A percentile compares a stretch with the other conserved stretches of the same genome.
Evolutionary conservation across 306 rosid genomes (phyloP).

Genomic region (Quercus agrifolia): DNA sequence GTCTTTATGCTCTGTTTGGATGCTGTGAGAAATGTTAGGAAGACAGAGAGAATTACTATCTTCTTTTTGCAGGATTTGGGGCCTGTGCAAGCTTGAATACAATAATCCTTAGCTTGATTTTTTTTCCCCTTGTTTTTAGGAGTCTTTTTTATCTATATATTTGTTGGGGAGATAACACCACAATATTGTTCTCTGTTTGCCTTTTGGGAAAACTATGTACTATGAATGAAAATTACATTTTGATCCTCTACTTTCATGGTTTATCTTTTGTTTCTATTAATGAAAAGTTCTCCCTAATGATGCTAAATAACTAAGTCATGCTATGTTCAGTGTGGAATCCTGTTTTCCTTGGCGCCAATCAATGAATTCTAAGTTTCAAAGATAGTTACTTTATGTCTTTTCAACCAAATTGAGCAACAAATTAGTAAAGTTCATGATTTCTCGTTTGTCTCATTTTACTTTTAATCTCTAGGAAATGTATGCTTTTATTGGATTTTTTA

Average conservation of each 20-base stretch:
- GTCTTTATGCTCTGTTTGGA: slow-evolving; percentile 4
- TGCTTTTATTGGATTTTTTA: slow-evolving; percentile 7
- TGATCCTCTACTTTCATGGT: background rate
- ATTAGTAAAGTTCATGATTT: background rate
- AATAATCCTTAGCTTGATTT: background rate
- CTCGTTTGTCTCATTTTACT: background rate
- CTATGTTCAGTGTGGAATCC: background rate
- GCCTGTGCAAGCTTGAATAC: background rate
- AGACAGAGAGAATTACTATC: too few relatives aligned
- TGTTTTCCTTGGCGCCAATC: background rate
- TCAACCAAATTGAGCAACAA: background rate
- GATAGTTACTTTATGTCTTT: background rate
- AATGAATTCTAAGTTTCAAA: background rate
- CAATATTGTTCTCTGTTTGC: background rate
- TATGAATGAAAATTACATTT: background rate
- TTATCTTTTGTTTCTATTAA: background rate
- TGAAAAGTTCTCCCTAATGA: background rate
- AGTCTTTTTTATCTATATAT: background rate
- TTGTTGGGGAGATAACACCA: too few relatives aligned
- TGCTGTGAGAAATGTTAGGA: background rate
- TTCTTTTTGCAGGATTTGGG: background rate
- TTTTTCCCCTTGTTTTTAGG: background rate
- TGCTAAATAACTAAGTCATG: background rate
- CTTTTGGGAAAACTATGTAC: background rate
- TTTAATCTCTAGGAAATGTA: background rate